Evolutionary conservation across 805 yeast genomes (phyloP).

Genomic region (Lipomyces spencermartinsiae): DNA sequence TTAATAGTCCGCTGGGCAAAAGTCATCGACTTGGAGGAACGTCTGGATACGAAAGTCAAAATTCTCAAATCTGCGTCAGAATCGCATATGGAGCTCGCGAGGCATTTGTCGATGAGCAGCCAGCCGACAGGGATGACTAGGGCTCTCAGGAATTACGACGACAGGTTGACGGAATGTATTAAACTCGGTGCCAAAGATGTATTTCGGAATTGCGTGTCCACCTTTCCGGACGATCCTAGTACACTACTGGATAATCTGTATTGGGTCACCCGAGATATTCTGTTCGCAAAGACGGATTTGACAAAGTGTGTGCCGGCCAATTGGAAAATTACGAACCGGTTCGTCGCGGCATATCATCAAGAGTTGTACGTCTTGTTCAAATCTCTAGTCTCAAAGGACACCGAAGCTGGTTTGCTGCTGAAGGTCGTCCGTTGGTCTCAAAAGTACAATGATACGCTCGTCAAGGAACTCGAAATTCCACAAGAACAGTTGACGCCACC

Average conservation of each 20-base stretch:
- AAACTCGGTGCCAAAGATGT: conserved; percentile 62
- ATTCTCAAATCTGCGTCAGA: conserved; percentile 23
- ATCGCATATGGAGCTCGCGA: conserved; percentile 20
- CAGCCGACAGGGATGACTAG: conserved; percentile 17
- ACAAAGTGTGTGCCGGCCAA: conserved; percentile 66
- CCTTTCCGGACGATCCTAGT: conserved; percentile 57
- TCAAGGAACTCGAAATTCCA: conserved; percentile 56
- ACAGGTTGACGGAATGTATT: conserved; percentile 30
- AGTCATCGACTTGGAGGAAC: conserved; percentile 79
- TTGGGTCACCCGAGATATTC: conserved; percentile 84
- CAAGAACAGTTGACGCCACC: conserved; percentile 58
- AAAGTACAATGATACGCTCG: conserved; percentile 63
- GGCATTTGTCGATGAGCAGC: conserved; percentile 27
- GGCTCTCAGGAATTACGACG: conserved; percentile 30
- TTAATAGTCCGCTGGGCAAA: conserved; percentile 75
- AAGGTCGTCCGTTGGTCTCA: conserved; percentile 79
- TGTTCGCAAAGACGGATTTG: conserved; percentile 66
- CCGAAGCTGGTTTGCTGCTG: conserved; percentile 77
- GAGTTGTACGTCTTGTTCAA: conserved; percentile 69
- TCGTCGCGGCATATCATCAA: conserved; percentile 69
- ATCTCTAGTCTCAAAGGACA: conserved; percentile 67
- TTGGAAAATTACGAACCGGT: conserved; percentile 74
- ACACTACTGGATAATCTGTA: conserved; percentile 71
- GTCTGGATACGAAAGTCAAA: conserved; percentile 68
- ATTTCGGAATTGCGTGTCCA: conserved; percentile 68